These are phyloP conservation scores for Populus tomentosa DNA, from an alignment of 441 rosid genomes.

Conservation along the genomic window DNA sequence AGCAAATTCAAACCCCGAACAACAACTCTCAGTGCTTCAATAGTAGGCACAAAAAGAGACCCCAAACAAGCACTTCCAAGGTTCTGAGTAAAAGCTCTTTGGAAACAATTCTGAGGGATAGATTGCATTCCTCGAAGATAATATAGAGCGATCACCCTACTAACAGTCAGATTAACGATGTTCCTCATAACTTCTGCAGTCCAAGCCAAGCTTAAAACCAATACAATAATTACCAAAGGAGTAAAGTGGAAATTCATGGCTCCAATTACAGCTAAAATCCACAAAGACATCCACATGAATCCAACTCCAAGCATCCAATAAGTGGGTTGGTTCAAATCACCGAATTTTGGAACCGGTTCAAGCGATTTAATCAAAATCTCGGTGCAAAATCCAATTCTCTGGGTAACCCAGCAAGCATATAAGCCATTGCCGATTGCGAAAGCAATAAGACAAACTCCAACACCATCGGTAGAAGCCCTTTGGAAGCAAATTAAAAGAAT, in stretches of 20 bases:
- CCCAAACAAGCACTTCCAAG: constrained; percentile 97
- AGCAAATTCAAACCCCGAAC: constrained; percentile 89
- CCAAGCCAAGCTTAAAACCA: constrained; percentile 71
- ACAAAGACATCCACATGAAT: constrained; percentile 91
- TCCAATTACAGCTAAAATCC: constrained; percentile 86
- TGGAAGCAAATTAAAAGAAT: constrained; percentile 89
- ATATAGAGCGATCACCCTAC: constrained; percentile 73
- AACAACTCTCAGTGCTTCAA: constrained; percentile 77
- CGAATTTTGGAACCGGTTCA: constrained; percentile 66
- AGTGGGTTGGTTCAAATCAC: constrained; percentile 69
- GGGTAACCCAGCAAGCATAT: constrained; percentile 87
- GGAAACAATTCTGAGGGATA: constrained; percentile 73
- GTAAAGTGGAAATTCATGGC: constrained; percentile 64
- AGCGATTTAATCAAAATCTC: constrained; percentile 59
- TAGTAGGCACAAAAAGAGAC: constrained; percentile 79
- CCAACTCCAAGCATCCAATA: constrained; percentile 82
- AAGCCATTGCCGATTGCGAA: constrained; percentile 85
- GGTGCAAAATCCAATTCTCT: constrained; percentile 52
- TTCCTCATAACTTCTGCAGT: constrained; percentile 93
- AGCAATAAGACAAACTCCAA: constrained; percentile 69
- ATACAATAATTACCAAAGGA: constrained; percentile 49
- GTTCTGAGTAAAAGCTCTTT: constrained; percentile 68
- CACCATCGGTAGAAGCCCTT: constrained; percentile 66
- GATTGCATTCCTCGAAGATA: constrained; percentile 93
- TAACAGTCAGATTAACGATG: constrained; percentile 75